Evolutionary conservation across 768 basidiomycete genomes (phyloP).

Genomic region (Suillus subaureus): DNA sequence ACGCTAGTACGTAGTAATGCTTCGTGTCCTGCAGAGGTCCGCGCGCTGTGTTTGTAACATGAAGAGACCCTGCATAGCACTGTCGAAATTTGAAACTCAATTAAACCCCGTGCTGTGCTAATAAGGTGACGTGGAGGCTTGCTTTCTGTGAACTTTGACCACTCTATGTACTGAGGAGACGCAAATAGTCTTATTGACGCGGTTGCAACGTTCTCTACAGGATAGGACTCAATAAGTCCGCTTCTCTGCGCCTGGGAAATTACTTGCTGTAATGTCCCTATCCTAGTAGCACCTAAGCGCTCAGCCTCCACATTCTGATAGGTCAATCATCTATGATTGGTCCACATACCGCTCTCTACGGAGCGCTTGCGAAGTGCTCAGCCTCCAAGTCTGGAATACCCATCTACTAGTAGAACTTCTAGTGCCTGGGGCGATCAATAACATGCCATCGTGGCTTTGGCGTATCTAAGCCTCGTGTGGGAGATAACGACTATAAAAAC

Average conservation of each 20-base stretch:
- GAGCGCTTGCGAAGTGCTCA: background rate
- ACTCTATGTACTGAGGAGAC: background rate
- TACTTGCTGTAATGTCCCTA: background rate
- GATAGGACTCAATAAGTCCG: background rate
- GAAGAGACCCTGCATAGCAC: background rate
- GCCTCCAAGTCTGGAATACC: background rate
- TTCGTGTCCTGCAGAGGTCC: no score
- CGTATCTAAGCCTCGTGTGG: slow-evolving; percentile 3
- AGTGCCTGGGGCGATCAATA: background rate
- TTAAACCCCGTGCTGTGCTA: no score
- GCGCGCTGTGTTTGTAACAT: background rate
- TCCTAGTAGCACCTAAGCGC: background rate
- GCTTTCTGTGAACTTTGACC: background rate
- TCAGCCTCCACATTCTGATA: background rate
- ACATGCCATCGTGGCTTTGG: background rate
- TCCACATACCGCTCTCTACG: background rate
- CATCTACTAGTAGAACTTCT: background rate
- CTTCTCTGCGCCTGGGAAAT: background rate
- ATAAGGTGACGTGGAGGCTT: background rate
- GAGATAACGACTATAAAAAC: slow-evolving; percentile 5
- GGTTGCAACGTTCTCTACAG: background rate
- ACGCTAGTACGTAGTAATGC: no score
- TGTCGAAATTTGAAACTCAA: background rate
- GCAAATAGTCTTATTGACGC: background rate
- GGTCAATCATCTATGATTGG: background rate